A percentile compares a stretch with the other conserved stretches of the same genome.
These are phyloP conservation scores for Bacidia rubella DNA, from an alignment of 495 filamentous ascomycete species.

Conservation along the genomic window DNA sequence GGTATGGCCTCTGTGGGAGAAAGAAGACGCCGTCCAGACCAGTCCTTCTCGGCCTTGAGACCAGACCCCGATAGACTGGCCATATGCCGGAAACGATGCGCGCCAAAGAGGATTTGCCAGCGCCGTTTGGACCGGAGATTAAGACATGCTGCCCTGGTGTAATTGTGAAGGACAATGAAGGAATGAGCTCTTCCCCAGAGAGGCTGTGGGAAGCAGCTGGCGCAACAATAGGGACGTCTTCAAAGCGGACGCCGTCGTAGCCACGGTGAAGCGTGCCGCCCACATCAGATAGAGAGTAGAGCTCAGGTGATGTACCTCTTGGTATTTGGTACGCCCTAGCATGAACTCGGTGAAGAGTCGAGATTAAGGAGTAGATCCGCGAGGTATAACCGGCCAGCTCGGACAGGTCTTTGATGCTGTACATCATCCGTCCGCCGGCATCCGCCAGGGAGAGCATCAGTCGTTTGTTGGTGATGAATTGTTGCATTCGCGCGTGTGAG, in stretches of 20 bases:
- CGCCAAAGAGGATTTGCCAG: slow-evolving; percentile 82
- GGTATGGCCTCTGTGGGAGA: slow-evolving; percentile 85
- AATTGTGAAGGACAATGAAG: slow-evolving; percentile 75
- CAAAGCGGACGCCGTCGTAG: slow-evolving; percentile 85
- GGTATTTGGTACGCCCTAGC: slow-evolving; percentile 69
- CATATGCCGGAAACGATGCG: slow-evolving; percentile 87
- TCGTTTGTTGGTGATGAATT: slow-evolving; percentile 99
- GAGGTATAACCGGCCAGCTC: slow-evolving; percentile 95
- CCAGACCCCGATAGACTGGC: slow-evolving; percentile 88
- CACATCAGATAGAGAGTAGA: slow-evolving; percentile 76
- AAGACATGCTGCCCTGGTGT: slow-evolving; percentile 83
- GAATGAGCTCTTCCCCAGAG: slow-evolving; percentile 82
- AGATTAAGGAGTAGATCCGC: slow-evolving; percentile 88
- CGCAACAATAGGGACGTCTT: slow-evolving; percentile 85
- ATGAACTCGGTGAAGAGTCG: slow-evolving; percentile 85
- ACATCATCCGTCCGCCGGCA: slow-evolving; percentile 97
- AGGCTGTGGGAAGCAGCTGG: slow-evolving; percentile 64
- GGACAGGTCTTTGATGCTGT: slow-evolving; percentile 90
- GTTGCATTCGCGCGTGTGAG: slow-evolving; percentile 81
- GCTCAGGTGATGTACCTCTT: slow-evolving; percentile 54
- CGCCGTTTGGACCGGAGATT: slow-evolving; percentile 89
- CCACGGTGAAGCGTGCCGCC: slow-evolving; percentile 88
- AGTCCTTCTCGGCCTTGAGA: slow-evolving; percentile 65
- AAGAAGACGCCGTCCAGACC: slow-evolving; percentile 96
- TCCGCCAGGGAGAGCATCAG: slow-evolving; percentile 97